Base-by-base conservation (phyloP, 768 basidiomycete species). In the Mycena olivaceomarginata region DNA sequence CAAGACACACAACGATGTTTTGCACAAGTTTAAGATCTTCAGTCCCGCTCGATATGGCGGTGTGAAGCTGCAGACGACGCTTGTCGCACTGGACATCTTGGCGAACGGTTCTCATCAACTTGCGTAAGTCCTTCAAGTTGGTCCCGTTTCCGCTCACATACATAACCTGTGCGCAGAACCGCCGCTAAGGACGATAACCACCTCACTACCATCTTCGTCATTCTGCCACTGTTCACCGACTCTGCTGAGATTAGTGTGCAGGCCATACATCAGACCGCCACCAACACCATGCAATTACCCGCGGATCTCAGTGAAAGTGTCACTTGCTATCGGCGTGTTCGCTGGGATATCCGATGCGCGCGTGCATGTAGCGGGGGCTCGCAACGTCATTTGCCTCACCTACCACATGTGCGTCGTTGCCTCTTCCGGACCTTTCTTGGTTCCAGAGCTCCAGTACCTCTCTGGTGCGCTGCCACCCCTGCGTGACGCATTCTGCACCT, bases 401-500 rank as follows among this genome's bases (percentile, higher is more conserved):
- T 74, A 74, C 37, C 72, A 74, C 56, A 31, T 31, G 31, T 31
- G 31, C 31, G 31, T 31, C 31, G 31, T 31, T 3, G 31, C 31
- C 31, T 31, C 31, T 31, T 31, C 13, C 15, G 20, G 15, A 16
- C 46, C 46, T 6, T 48, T 5, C 16, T 8, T n/a, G 20, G 16
- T 53, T 53, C 51, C 51, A 20, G n/a, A 45, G 4, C 72, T 74
- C 0, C 31, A 62, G 22, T 7, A 59, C 31, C 72, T 57, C 41
- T 66, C 64, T 12, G 65, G 72, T 11, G 53, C 56, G 10, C 53
- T 67, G 10, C 43, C 57, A 31, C 45, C 56, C 2, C 31, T 74
- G 31, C 72, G 66, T 7, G 65, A 74, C 41, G 72, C 20, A 2
- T 67, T 74, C 20, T 74, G 72, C 57, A n/a, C 16, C 40, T 74